A percentile compares a stretch with the other conserved stretches of the same genome.
Evolutionary conservation across 2,329 filamentous ascomycete genomes (phyloP).

Genomic region (Hirsutella thompsonii): DNA sequence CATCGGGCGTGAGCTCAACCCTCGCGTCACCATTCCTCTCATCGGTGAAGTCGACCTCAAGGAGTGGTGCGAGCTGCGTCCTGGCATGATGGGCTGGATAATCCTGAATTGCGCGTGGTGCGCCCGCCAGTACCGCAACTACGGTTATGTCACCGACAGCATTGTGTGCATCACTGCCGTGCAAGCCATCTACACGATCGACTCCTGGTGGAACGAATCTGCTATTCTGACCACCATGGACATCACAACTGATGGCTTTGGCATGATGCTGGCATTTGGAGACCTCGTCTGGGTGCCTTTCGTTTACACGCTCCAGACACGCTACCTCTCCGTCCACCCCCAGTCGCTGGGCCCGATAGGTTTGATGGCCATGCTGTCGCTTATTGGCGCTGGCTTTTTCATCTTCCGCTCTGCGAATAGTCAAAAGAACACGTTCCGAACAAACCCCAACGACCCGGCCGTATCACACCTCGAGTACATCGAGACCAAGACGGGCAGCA

Average conservation of each 20-base stretch:
- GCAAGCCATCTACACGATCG: conserved; percentile 73
- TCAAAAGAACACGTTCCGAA: conserved; percentile 91
- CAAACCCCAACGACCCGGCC: conserved; percentile 65
- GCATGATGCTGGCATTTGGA: conserved; percentile 88
- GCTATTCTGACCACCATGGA: conserved; percentile 90
- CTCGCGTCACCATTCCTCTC: conserved; percentile 64
- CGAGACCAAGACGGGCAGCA: conserved; percentile 69
- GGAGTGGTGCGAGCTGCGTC: conserved; percentile 79
- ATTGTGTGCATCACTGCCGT: conserved; percentile 68
- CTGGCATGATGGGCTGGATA: conserved; percentile 81
- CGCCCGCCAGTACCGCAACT: conserved; percentile 76
- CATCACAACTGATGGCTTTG: conserved; percentile 84
- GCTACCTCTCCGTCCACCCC: conserved; percentile 75
- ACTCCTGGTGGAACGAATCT: conserved; percentile 76
- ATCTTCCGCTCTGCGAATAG: conserved; percentile 92
- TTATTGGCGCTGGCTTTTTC: conserved; percentile 65
- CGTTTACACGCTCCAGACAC: conserved; percentile 70
- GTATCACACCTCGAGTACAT: conserved; percentile 77
- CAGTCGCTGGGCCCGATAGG: conserved; percentile 61
- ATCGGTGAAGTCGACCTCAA: conserved; percentile 86
- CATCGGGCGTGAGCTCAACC: conserved; percentile 91
- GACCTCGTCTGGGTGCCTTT: conserved; percentile 92
- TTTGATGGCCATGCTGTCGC: conserved; percentile 48
- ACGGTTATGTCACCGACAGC: conserved; percentile 73
- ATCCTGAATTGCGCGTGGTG: conserved; percentile 75